phyloP scores from a whole-genome alignment of 345 rosid species.

The Pugionium cornutum region DNA sequence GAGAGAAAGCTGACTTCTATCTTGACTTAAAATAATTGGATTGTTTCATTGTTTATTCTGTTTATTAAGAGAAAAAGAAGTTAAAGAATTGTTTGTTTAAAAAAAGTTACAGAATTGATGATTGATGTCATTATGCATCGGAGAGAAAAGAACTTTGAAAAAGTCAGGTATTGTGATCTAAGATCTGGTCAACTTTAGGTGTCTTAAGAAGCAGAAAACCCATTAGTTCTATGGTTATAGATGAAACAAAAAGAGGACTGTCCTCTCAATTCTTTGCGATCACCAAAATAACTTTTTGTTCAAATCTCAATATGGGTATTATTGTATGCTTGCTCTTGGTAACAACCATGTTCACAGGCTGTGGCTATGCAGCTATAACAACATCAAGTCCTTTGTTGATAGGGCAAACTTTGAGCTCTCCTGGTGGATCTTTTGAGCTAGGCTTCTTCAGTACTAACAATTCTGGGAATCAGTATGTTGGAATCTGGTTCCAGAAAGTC shows the following conservation, averaged over 20 bases:
- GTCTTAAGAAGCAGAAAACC: conserved; percentile 17
- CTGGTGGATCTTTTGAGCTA: conserved; percentile 38
- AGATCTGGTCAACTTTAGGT: conserved; percentile 32
- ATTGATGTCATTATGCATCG: conserved; percentile 12
- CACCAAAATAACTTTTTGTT: conserved; percentile 8
- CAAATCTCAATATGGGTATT: conserved; percentile 25
- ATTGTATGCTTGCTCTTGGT: conserved; percentile 28
- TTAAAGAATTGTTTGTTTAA: not conserved
- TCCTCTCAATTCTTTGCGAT: conserved; percentile 14
- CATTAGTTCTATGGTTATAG: conserved; percentile 18
- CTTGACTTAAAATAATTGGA: conserved; percentile 20
- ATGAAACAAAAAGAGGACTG: conserved; percentile 5
- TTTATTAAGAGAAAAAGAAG: conserved; percentile 10
- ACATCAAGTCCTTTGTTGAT: conserved; percentile 32
- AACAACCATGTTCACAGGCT: conserved; percentile 26
- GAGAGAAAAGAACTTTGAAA: conserved; percentile 15
- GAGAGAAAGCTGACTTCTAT: conserved; percentile 12
- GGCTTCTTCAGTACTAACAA: conserved; percentile 43
- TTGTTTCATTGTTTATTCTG: conserved; percentile 25
- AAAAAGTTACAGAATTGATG: not conserved
- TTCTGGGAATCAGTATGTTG: conserved; percentile 41
- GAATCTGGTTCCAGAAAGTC: conserved; percentile 51
- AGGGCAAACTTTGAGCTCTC: conserved; percentile 36
- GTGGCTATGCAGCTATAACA: conserved; percentile 36
- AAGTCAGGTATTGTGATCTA: conserved; percentile 31